A percentile compares a stretch with the other conserved stretches of the same genome.
phyloP scores from a whole-genome alignment of 1,284 basidiomycete genomes.

The Apiotrichum veenhuisii region DNA sequence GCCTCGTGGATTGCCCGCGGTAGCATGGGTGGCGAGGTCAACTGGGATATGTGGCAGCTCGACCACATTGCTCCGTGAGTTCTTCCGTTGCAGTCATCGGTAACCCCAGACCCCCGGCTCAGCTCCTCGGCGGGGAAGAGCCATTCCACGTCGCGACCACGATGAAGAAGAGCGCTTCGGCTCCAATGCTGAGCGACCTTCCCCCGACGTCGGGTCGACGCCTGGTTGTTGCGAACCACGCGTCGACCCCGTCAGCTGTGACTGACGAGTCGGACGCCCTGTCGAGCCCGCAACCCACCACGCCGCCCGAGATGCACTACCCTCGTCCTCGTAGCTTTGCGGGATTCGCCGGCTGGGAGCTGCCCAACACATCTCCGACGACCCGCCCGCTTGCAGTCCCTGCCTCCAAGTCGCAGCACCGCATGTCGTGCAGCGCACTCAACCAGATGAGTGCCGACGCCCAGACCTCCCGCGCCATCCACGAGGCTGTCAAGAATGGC shows the following conservation, averaged over 20 bases:
- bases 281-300: not conserved
- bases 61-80: slow-evolving; percentile 13
- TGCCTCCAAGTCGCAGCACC: not conserved
- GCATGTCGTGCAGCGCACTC: not conserved
- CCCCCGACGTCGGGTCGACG: not conserved
- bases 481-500: not conserved
- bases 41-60: slow-evolving; percentile 16
- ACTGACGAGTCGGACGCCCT: not conserved
- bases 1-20: slow-evolving; percentile 13
- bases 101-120: slow-evolving; percentile 3
- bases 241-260: not conserved
- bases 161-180: not conserved
- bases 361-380: not conserved
- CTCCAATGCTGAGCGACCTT: not conserved
- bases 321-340: slow-evolving; percentile 13
- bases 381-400: not conserved
- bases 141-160: not conserved
- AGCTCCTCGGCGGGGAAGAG: slow-evolving; percentile 5
- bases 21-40: slow-evolving; percentile 7
- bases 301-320: not conserved
- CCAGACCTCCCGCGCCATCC: not conserved
- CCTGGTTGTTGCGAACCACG: not conserved
- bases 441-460: not conserved
- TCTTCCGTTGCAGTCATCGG: not conserved
- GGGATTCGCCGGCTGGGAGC: slow-evolving; percentile 6